Base-by-base conservation (phyloP, 2,329 filamentous ascomycete genomes). In the Diaporthe nobilis region DNA sequence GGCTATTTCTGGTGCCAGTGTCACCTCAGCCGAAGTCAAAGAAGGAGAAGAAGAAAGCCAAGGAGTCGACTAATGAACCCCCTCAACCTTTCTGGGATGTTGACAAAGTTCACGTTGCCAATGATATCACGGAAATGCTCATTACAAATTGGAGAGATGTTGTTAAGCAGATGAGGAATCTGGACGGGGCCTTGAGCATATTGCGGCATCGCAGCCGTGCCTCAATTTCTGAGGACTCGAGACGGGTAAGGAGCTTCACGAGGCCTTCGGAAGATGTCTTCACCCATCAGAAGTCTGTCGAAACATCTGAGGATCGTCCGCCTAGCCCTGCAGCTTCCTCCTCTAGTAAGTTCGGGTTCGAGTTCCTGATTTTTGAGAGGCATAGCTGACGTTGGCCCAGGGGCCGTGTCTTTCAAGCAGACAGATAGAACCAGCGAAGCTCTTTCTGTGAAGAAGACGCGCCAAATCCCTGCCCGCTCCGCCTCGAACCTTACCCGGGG, bases 71-170 rank as follows among this genome's bases (percentile, higher is more conserved):
- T 10, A 78, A 80, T 2, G 80, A 80, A 20, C 76, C 75, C 31
- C 74, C 78, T 5, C 70, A 76, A 1, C 77, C 80, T 0, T 75
- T 82, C 3, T 80, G 84, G 6, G 81, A 82, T 0, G 82, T 92
- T 25, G 88, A 92, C 83, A 92, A 90, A 78, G 85, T 92, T 31
- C 85, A 87, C 60, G 82, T 92, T 72, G 91, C 90, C 15, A 92
- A 91, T 76, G 83, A 84, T 44, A 88, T 94, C 42, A 85, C 90
- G 0, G 90, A 93, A 81, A 93, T 94, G 91, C 83, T 94, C 7
- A 90, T 94, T 67, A 85, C 88, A 1, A 88, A 93, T 77, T 94
- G 92, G 92, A 85, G 89, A 75, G 91, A 92, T 65, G 86, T 93
- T 15, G 90, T 92, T 58, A 85, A 87, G 53, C 89, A 94, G 74